A percentile compares a stretch with the other conserved stretches of the same genome.
Conservation (phyloP, 352 stramenopile genomes). For the Thraustotheca clavata region DNA sequence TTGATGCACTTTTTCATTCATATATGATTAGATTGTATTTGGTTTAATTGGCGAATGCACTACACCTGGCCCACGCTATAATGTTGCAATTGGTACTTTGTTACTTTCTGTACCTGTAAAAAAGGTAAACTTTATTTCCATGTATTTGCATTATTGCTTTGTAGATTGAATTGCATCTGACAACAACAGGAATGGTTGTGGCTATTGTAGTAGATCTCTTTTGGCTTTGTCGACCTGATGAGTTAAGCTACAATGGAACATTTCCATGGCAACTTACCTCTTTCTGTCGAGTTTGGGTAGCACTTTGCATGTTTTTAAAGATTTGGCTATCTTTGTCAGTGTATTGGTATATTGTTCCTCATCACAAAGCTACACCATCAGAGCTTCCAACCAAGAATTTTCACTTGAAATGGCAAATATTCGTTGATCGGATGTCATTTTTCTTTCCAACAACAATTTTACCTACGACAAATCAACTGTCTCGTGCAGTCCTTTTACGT, state of each 20-base stretch:
- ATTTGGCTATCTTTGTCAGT: slow-evolving; percentile 57
- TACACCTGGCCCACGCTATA: slow-evolving; percentile 58
- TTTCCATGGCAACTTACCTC: slow-evolving; percentile 37
- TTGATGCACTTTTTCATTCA: neutral
- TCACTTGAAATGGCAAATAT: neutral
- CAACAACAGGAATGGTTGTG: slow-evolving; percentile 41
- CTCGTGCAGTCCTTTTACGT: slow-evolving; percentile 62
- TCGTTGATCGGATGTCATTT: slow-evolving; percentile 35
- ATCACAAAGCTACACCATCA: slow-evolving; percentile 25
- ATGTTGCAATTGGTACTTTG: slow-evolving; percentile 46
- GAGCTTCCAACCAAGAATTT: neutral
- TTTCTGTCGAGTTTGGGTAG: slow-evolving; percentile 40
- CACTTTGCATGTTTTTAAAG: slow-evolving; percentile 45
- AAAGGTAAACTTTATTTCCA: neutral
- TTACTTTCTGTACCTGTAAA: slow-evolving; percentile 14
- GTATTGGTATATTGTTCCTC: slow-evolving; percentile 50
- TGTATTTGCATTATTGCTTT: neutral
- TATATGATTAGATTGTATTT: slow-evolving; percentile 23
- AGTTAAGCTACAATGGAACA: slow-evolving; percentile 53
- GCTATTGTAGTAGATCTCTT: slow-evolving; percentile 42
- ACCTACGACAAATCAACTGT: slow-evolving; percentile 43
- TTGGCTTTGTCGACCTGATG: slow-evolving; percentile 60
- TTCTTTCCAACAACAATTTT: slow-evolving; percentile 65
- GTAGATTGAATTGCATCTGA: slow-evolving; percentile 38
- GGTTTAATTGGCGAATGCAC: slow-evolving; percentile 52